Conservation (phyloP, 371 early-diverging fungal species). For the Basidiobolus meristosporus region DNA sequence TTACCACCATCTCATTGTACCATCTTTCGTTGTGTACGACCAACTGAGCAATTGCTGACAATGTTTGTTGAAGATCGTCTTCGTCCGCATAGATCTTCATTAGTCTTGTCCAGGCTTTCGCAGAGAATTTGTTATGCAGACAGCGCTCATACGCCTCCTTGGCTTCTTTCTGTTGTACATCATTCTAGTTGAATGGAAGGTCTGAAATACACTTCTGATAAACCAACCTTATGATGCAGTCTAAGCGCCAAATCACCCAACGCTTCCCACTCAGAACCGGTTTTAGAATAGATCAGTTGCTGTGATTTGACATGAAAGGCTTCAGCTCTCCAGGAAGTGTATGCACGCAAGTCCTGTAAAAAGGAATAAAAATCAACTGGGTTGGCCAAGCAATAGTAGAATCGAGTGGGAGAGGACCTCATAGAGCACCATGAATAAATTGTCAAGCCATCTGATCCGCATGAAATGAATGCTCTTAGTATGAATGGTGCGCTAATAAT, state of each 20-base stretch:
- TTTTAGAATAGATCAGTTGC: conserved; percentile 65
- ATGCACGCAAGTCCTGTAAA: conserved; percentile 76
- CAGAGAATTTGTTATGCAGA: conserved; percentile 74
- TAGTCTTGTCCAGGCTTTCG: conserved; percentile 65
- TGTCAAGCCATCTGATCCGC: conserved; percentile 67
- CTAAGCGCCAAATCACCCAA: conserved; percentile 80
- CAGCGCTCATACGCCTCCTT: conserved; percentile 76
- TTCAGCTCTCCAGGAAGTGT: conserved; percentile 69
- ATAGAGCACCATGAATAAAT: conserved; percentile 91
- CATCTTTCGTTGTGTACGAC: conserved; percentile 58
- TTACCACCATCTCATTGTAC: conserved; percentile 71
- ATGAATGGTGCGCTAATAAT: background rate
- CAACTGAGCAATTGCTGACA: conserved; percentile 62
- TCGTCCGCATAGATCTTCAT: conserved; percentile 64
- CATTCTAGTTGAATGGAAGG: background rate
- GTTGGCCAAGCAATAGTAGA: background rate
- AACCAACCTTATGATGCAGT: conserved; percentile 55
- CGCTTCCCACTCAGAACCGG: conserved; percentile 90
- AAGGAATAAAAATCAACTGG: too few relatives aligned
- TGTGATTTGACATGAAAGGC: conserved; percentile 41
- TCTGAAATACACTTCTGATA: background rate
- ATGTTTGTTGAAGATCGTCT: conserved; percentile 49
- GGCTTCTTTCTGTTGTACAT: conserved; percentile 43
- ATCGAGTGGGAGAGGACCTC: conserved; percentile 15
- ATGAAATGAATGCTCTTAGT: background rate